phyloP scores from a whole-genome alignment of 371 early-diverging fungal genomes.

The Nematocida sp. region DNA sequence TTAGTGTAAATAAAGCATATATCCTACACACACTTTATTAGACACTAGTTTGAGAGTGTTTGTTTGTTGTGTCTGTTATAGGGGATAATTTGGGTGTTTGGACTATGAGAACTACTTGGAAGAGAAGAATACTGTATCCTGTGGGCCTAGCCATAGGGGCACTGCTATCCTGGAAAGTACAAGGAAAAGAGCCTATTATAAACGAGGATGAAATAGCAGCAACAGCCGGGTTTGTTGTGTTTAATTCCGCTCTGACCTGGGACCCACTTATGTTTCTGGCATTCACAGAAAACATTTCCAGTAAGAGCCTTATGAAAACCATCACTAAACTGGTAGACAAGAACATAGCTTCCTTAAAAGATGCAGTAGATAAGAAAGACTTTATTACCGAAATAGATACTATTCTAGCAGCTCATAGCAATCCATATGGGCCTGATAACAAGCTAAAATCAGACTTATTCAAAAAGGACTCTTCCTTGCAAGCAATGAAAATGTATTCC shows the following conservation, averaged over 20 bases:
- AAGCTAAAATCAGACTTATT: conserved; percentile 28
- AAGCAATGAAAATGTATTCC: conserved; percentile 13
- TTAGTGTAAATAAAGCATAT: too few species aligned
- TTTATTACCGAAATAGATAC: not conserved
- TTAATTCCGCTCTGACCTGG: conserved; percentile 8
- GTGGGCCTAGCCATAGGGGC: too few species aligned
- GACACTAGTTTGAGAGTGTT: too few species aligned
- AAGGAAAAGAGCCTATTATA: not conserved
- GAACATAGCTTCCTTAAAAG: conserved; percentile 4
- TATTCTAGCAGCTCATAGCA: not conserved
- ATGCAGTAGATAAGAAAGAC: not conserved
- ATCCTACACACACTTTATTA: too few species aligned
- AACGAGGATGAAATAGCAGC: conserved; percentile 14
- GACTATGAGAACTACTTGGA: too few species aligned
- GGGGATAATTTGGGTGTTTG: too few species aligned
- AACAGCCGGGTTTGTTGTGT: conserved; percentile 25
- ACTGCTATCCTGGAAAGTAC: not conserved
- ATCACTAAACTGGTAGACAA: not conserved
- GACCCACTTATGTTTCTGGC: conserved; percentile 5
- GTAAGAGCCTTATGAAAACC: not conserved
- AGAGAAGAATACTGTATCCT: too few species aligned
- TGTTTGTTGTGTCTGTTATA: too few species aligned
- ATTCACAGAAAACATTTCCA: not conserved
- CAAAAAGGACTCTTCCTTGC: not conserved
- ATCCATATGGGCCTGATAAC: not conserved